Conservation (phyloP, 257 asterid species). For the Solanum rostratum region DNA sequence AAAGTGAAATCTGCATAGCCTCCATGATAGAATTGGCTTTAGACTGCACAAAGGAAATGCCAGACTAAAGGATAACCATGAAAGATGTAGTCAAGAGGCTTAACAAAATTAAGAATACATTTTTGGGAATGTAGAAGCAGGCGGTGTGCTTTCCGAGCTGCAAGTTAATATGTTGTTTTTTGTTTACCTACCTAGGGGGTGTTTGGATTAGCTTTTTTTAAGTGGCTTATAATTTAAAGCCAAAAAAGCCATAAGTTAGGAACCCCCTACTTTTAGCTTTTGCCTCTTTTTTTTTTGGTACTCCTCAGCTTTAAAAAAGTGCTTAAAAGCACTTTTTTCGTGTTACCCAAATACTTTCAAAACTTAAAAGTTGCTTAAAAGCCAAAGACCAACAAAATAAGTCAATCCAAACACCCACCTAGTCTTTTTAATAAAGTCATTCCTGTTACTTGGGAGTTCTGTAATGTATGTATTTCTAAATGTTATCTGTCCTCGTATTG, state of each 20-base stretch:
- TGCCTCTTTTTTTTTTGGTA: too few relatives aligned
- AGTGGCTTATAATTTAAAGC: too few relatives aligned
- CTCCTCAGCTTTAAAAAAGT: too few relatives aligned
- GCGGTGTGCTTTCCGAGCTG: not conserved
- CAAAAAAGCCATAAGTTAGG: too few relatives aligned
- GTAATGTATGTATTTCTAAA: not conserved
- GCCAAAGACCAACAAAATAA: too few relatives aligned
- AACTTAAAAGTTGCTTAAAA: too few relatives aligned
- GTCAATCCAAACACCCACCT: too few relatives aligned
- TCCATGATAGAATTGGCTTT: not conserved
- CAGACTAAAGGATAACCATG: not conserved
- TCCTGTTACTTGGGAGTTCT: not conserved
- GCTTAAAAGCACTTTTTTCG: too few relatives aligned
- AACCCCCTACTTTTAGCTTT: too few relatives aligned
- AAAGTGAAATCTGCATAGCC: not conserved
- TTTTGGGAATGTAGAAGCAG: not conserved
- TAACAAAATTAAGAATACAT: not conserved
- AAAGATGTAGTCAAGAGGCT: not conserved
- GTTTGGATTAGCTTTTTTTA: too few relatives aligned
- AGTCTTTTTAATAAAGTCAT: not conserved
- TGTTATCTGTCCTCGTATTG: not conserved
- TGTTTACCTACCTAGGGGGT: not conserved
- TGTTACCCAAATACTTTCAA: too few relatives aligned
- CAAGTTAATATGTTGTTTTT: not conserved
- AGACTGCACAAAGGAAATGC: not conserved